Conservation (phyloP, 495 filamentous ascomycete species). For the Cladorrhinum samala region DNA sequence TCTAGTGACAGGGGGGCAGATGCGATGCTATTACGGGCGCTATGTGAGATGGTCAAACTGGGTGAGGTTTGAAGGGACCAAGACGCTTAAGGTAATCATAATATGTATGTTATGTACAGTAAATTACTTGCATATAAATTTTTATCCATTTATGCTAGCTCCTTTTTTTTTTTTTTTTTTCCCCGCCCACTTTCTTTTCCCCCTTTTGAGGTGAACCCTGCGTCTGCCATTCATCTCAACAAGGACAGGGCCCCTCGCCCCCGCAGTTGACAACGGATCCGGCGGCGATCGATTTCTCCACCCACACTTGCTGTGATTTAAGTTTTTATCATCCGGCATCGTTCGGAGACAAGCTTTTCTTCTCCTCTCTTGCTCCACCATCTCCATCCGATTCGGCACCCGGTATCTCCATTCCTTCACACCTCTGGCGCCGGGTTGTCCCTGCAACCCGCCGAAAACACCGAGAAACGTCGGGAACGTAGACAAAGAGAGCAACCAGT, state of each 20-base stretch:
- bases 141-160: too few relatives aligned
- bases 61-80: slow-evolving; percentile 25
- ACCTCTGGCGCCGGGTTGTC: background rate
- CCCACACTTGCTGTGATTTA: too few relatives aligned
- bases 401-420: background rate
- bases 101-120: too few relatives aligned
- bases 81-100: background rate
- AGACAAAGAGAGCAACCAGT: background rate
- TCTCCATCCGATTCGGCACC: slow-evolving; percentile 4
- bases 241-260: background rate
- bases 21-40: slow-evolving; percentile 32
- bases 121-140: too few relatives aligned
- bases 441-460: background rate
- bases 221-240: too few relatives aligned
- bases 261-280: background rate
- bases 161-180: too few relatives aligned
- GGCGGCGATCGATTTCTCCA: background rate
- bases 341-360: slow-evolving; percentile 8
- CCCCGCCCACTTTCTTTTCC: too few relatives aligned
- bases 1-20: slow-evolving; percentile 19
- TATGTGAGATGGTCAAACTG: slow-evolving; percentile 38
- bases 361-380: slow-evolving; percentile 10
- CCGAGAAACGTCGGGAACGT: slow-evolving; percentile 3
- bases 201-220: too few relatives aligned
- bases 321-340: background rate